Base-by-base conservation (phyloP, 306 rosid genomes). In the Cucurbita argyrosperma region DNA sequence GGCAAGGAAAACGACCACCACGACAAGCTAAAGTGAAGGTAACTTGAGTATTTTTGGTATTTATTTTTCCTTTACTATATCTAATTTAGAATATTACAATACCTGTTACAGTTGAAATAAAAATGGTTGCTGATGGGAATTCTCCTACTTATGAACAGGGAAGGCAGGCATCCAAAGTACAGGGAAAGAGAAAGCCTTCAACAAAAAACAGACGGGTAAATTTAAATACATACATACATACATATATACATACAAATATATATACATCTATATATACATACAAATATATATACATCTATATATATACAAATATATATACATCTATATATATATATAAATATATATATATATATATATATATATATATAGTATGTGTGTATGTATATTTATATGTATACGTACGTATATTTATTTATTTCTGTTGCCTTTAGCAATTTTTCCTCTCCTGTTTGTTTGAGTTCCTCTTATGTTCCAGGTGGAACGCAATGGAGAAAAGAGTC, bases 171-270 rank as follows among this genome's bases (percentile, higher is more conserved):
- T 81, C 74, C 78, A 86, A 82, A 57, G 55, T 70, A 23, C 83
- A 79, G 82, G 97, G 82, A 38, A 84, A 87, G 87, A 85, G 85
- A 82, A 89, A 88, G 72, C 82, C 35, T 71, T 40, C 61, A 13
- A 16, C 65, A 53, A 80, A 80, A 83, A 86, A 79, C 75, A 79
- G 82, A 89, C 64, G 75, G 91, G 99, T 89, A 83, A 79, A 38
- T 72, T 38, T 30, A 69, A 67, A 19, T 5, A 14, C 26, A 26
- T 26, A 26, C 26, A 26, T 26, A 21, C 23, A 21, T 21, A 21
- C 23, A 26, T 1, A 26, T 26, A 26, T 26, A 26, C 1, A 26
- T 26, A 26, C 1, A 26, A 0, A 21, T 21, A 21, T 21, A 21
- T 21, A 21, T 21, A 19, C 19, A 19, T 19, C 19, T 19, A 19